phyloP scores from a whole-genome alignment of 495 filamentous ascomycete genomes.

The Aspergillus bridgeri region DNA sequence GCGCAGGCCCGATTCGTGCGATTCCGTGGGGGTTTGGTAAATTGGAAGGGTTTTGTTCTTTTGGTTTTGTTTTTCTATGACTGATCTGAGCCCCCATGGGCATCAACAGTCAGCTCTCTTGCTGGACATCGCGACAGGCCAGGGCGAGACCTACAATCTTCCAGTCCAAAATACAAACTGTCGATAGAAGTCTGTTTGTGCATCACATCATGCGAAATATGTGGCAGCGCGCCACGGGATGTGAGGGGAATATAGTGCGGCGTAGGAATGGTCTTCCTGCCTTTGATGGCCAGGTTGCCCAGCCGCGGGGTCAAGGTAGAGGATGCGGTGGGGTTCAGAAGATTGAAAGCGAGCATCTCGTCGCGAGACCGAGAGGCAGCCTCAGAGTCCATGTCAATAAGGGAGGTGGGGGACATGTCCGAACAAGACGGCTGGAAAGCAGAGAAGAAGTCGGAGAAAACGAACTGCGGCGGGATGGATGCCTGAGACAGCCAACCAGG shows the following conservation, averaged over 20 bases:
- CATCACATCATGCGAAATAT: conserved; percentile 83
- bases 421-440: conserved; percentile 1
- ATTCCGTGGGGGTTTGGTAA: conserved; percentile 39
- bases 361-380: conserved; percentile 9
- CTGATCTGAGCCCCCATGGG: conserved; percentile 49
- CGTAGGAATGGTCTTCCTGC: conserved; percentile 63
- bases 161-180: conserved; percentile 76
- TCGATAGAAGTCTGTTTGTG: conserved; percentile 57
- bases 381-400: conserved; percentile 29
- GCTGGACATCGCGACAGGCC: neutral
- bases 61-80: conserved; percentile 64
- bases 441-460: conserved; percentile 14
- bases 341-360: conserved; percentile 32
- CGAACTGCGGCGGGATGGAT: neutral
- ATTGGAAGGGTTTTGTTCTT: conserved; percentile 48
- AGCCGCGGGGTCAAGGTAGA: conserved; percentile 48
- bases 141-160: conserved; percentile 71
- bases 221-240: conserved; percentile 79
- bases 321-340: conserved; percentile 22
- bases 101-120: conserved; percentile 26
- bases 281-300: conserved; percentile 59
- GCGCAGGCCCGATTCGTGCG: conserved; percentile 55
- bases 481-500: conserved; percentile 5
- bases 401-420: neutral
- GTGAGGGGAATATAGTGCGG: conserved; percentile 76